Base-by-base conservation (phyloP, 2,329 filamentous ascomycete species). In the Grosmannia clavigera region DNA sequence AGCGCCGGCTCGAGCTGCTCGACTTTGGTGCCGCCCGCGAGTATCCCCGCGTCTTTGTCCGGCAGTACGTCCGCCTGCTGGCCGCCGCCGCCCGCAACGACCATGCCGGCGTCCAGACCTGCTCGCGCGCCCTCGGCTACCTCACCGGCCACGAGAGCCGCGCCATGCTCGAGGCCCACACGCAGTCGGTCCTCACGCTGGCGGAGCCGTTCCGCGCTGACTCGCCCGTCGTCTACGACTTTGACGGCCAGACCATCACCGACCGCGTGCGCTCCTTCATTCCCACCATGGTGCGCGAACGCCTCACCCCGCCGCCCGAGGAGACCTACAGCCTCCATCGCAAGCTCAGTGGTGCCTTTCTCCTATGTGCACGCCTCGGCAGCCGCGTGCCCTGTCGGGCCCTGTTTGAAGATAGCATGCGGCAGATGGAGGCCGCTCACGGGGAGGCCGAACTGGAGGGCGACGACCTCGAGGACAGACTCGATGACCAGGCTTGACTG, bases 301-400 rank as follows among this genome's bases (percentile, higher is more conserved):
- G 94, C 43, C 75, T 99, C 25, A 84, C 90, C 19, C 92, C 94
- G 29, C 94, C 95, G 29, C 94, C 94, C 0, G 95, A 99, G 75
- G 94, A 99, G 78, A 99, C 94, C 58, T 99, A 99, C 70, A 92
- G 87, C 70, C 74, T 99, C 68, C 94, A 99, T 73, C 83, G 94
- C 62, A 99, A 99, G 76, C 75, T 99, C 59, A 96, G 91, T 71
- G 94, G 94, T 0, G 95, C 94, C 0, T 99, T 99, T 70, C 73
- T 99, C 68, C 78, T 99, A 22, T 99, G 94, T 72, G 92, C 94
- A 0, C 82, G 85, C 65, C 71, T 99, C 62, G 91, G 90, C 3
- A 96, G 90, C 70, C 81, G 83, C 64, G 92, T 99, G 3, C 78
- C 78, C 61, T 96, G 92, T 67, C 83, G 87, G 64, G 84, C 88